A percentile compares a stretch with the other conserved stretches of the same genome.
These are phyloP conservation scores for Plasmodium reichenowi DNA, from an alignment of 169 alveolate genomes.

Conservation along the genomic window DNA sequence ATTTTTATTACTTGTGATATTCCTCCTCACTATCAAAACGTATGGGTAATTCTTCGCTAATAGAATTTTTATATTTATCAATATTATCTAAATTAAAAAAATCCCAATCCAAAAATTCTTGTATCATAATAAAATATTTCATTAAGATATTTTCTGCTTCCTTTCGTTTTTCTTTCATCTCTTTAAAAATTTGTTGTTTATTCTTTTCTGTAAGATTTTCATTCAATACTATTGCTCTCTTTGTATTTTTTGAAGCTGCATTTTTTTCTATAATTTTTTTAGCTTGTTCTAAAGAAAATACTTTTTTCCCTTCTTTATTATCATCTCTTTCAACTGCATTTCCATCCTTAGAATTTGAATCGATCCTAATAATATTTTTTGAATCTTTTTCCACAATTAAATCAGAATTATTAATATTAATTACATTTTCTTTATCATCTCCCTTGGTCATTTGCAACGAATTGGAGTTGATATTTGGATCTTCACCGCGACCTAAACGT, in stretches of 20 bases:
- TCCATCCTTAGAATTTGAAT: too few relatives aligned
- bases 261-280: constrained; percentile 66
- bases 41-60: constrained; percentile 53
- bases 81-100: constrained; percentile 50
- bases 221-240: constrained; percentile 72
- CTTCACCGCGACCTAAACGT: too few relatives aligned
- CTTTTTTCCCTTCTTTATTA: constrained; percentile 35
- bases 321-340: too few relatives aligned
- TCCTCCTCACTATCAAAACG: constrained; percentile 53
- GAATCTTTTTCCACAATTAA: too few relatives aligned
- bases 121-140: constrained; percentile 54
- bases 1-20: constrained; percentile 32
- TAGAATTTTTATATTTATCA: constrained; percentile 33
- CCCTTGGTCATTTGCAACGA: too few relatives aligned
- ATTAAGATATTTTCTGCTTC: constrained; percentile 61
- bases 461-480: too few relatives aligned
- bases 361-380: too few relatives aligned
- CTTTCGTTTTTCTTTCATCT: constrained; percentile 55
- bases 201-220: constrained; percentile 53
- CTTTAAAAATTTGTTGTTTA: constrained; percentile 57
- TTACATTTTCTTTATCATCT: too few relatives aligned
- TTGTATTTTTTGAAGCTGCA: constrained; percentile 57
- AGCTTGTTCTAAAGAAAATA: constrained; percentile 57
- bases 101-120: constrained; percentile 71
- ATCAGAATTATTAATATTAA: too few relatives aligned